These are phyloP conservation scores for Cyclocybe aegerita DNA, from an alignment of 768 basidiomycete genomes.

Conservation along the genomic window DNA sequence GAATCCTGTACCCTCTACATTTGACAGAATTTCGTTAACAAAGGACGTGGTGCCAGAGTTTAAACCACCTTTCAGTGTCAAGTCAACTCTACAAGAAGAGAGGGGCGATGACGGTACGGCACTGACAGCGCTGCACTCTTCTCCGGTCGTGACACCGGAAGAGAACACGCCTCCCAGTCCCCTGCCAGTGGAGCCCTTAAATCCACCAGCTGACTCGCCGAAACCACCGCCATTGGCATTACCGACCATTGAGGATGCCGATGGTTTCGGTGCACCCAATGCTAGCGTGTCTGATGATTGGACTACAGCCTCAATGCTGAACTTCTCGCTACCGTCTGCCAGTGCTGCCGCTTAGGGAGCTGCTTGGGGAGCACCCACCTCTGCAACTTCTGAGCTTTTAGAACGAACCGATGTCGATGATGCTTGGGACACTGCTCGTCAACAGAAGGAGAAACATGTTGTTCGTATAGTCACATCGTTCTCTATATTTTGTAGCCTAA, in stretches of 20 bases:
- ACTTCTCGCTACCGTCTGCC: conserved; percentile 18
- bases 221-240: conserved; percentile 7
- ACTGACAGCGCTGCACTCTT: no score
- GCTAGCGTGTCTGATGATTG: conserved; percentile 29
- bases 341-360: conserved; percentile 39
- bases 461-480: conserved; percentile 68
- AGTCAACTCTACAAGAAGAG: no score
- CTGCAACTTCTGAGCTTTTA: conserved; percentile 10
- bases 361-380: conserved; percentile 36
- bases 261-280: conserved; percentile 55
- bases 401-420: conserved; percentile 40
- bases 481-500: conserved; percentile 19
- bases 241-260: conserved; percentile 38
- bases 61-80: conserved; percentile 7
- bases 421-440: conserved; percentile 68
- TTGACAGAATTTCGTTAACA: conserved; percentile 39
- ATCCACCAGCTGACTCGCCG: conserved; percentile 10
- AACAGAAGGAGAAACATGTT: conserved; percentile 56
- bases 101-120: no score
- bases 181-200: conserved; percentile 1
- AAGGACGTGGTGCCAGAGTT: conserved; percentile 17
- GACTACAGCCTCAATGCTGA: conserved; percentile 32
- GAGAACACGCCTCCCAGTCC: background rate
- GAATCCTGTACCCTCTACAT: conserved; percentile 38
- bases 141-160: background rate